Evolutionary conservation across 202 grass and related monocot species (phyloP), one percentile per base, ranked within the genome.

Genomic region (Hordeum pubiflorum): DNA sequence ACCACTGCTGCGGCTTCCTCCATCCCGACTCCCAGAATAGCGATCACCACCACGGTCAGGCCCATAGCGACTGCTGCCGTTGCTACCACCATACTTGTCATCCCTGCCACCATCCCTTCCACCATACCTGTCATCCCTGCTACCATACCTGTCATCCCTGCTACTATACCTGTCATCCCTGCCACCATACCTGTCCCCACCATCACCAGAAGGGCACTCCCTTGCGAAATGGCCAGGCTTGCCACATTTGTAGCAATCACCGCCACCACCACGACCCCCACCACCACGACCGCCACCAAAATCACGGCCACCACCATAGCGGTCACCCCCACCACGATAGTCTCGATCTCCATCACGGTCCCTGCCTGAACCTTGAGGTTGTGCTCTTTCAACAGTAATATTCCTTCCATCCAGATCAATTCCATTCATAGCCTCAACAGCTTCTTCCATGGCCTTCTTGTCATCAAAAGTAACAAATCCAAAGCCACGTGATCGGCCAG

Each of bases 181-280:
- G 81, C 31, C 68, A 86, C 79, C 87, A 79, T 86, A 73, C 70
- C 70, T 73, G 46, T 73, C 70, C 17, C 70, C 88, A 90, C 80
- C 88, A 86, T 90, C 88, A 58, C 84, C 80, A 75, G 88, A 90
- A 63, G 84, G 88, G 84, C 88, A 90, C 67, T 90, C 88, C 88
- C 88, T 83, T 15, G 88, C 88, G 22, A 90, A 86, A 80, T 90
- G 84, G 12, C 88, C 88, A 86, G 88, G 88, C 36, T 83, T 86
- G 75, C 84, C 88, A 83, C 88, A 86, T 63, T 90, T 90, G 81
- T 83, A 90, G 76, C 88, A 90, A 50, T 87, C 79, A 4, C 85
- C 77, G 23, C 77, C 55, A 7, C 85, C 78, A 27, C 85, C 63
- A 44, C 84, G 46, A 7, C 70, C 27, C 27, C 27, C 84, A 22